Conservation (phyloP, 352 stramenopile genomes). For the Blastocystis sp. region DNA sequence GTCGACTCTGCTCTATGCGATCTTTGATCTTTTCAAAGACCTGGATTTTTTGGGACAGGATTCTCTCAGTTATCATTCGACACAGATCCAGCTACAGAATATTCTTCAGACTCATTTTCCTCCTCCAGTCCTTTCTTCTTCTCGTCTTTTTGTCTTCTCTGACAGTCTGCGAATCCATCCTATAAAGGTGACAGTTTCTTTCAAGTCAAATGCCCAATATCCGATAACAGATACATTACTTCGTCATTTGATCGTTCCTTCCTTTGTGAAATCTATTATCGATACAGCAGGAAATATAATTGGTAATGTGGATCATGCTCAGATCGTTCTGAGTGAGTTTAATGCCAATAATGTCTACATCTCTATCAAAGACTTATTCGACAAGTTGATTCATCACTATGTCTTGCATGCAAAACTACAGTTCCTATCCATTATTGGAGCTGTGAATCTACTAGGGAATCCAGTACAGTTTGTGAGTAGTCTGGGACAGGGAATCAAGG, state of each 20-base stretch:
- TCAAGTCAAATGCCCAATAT: constrained; percentile 4
- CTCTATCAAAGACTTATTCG: constrained; percentile 73
- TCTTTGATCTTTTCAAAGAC: not conserved
- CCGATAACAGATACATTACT: constrained; percentile 18
- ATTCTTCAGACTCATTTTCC: not conserved
- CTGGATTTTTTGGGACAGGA: not conserved
- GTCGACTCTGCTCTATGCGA: not conserved
- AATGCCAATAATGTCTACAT: constrained; percentile 78
- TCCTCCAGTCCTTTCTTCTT: not conserved
- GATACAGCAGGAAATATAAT: constrained; percentile 67
- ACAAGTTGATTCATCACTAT: constrained; percentile 79
- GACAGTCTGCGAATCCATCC: not conserved
- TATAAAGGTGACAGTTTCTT: not conserved
- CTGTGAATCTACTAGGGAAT: constrained; percentile 80
- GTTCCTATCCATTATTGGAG: constrained; percentile 80
- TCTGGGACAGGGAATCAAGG: constrained; percentile 75
- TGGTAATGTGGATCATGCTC: constrained; percentile 76
- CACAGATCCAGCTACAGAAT: not conserved
- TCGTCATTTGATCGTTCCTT: not conserved
- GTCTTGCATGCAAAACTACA: constrained; percentile 74
- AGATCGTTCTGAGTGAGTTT: constrained; percentile 77
- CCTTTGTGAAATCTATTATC: constrained; percentile 23
- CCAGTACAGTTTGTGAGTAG: constrained; percentile 78
- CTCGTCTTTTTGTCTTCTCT: not conserved
- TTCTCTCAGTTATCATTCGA: not conserved